Evolutionary conservation across 495 filamentous ascomycete species (phyloP).

Genomic region (Penicillium cinerascens): DNA sequence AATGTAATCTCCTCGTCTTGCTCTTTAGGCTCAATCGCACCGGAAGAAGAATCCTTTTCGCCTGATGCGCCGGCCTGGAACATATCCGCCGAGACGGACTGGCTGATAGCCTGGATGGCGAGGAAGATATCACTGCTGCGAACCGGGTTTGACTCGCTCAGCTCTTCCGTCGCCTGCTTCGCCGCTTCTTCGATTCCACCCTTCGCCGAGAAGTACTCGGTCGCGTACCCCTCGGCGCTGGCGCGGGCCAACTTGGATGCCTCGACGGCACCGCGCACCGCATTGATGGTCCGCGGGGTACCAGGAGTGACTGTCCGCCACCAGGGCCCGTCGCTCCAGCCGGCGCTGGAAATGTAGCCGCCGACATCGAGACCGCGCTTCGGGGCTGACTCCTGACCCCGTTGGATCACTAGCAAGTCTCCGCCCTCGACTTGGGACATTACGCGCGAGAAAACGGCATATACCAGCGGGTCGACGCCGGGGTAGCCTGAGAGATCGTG

Average conservation of each 20-base stretch:
- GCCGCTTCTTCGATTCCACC: conserved; percentile 81
- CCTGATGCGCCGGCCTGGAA: conserved; percentile 58
- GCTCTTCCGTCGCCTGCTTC: conserved; percentile 66
- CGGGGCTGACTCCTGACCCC: conserved; percentile 77
- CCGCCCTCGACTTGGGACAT: conserved; percentile 99
- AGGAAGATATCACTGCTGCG: conserved; percentile 94
- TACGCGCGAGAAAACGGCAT: conserved; percentile 88
- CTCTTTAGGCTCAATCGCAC: conserved; percentile 49
- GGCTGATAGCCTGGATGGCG: conserved; percentile 79
- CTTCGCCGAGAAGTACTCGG: conserved; percentile 70
- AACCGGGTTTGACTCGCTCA: conserved; percentile 82
- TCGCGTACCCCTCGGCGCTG: conserved; percentile 81
- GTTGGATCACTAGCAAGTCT: conserved; percentile 93
- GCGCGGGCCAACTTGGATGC: conserved; percentile 86
- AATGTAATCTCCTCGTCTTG: conserved; percentile 66
- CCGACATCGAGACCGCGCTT: conserved; percentile 57
- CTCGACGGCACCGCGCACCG: conserved; percentile 75
- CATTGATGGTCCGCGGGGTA: conserved; percentile 69
- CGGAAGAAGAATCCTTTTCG: conserved; percentile 52
- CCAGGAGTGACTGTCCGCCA: conserved; percentile 69
- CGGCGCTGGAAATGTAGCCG: conserved; percentile 51
- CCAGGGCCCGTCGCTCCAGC: conserved; percentile 93
- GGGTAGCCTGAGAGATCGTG: conserved; percentile 94
- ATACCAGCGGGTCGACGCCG: conserved; percentile 88
- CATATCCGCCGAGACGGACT: conserved; percentile 57